Base-by-base conservation (phyloP, 345 rosid genomes). In the Gossypium sturtianum region DNA sequence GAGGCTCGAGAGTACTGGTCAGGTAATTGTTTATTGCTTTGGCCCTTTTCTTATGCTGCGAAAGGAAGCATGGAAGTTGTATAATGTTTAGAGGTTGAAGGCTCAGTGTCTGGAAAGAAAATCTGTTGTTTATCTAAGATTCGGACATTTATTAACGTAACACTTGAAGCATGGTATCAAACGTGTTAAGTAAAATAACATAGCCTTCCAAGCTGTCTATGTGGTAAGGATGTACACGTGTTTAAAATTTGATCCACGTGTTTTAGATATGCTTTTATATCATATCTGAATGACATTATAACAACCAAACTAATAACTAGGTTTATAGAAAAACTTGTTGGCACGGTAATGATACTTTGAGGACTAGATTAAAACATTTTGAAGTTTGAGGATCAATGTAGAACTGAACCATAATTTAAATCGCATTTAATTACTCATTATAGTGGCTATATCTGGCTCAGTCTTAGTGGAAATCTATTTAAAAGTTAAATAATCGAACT, bases 1-100 rank as follows among this genome's bases (percentile, higher is more conserved):
- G 22, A 79, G 76, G 44, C 96, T 95, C 43, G 98, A 93, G 79
- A 89, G 84, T 85, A 93, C 97, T 52, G 93, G 93, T 78, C 99
- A 95, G 96, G 99, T 95, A 84, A 15, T 70, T 59, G 41, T 67
- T 68, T 60, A n/a, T 16, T 63, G 23, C 41, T 34, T 34, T 34
- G 13, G n/a, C 62, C 15, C 13, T 43, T 73, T 51, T 13, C 61
- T 59, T 52, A 8, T 52, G 29, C 58, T 43, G 12, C 77, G 70
- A 38, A 48, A 11, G 34, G 57, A 57, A 9, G 15, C 59, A 62
- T 74, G 9, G 17, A 62, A 8, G 49, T 63, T 27, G 11, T 58
- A 29, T 19, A 60, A 10, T 71, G 38, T 73, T 70, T 70, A 29
- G 25, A 9, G 15, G 17, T 29, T 70, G 25, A 52, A 17, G 22